Base-by-base conservation (phyloP, 768 basidiomycete species). In the Lentinus tigrinus region DNA sequence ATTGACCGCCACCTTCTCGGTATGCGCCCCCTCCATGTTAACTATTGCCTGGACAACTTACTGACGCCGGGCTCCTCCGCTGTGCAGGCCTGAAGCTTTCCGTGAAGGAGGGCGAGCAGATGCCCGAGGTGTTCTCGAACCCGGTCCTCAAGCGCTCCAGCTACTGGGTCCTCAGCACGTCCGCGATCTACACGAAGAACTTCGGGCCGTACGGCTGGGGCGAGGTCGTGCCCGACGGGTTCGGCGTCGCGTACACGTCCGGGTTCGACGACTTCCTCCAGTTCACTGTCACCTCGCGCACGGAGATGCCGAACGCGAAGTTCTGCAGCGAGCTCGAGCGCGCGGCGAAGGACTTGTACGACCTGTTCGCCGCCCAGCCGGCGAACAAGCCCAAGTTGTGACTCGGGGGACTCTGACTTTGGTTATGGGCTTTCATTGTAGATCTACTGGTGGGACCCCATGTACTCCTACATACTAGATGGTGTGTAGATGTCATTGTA, bases 201-300 rank as follows among this genome's bases (percentile, higher is more conserved):
- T 85, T 98, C 67, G 81, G 79, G 37, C 85, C 81, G 21, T 94
- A 97, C 72, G 95, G 95, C 14, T 98, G 95, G 95, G 95, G 95
- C 48, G 91, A 93, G 81, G 91, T 98, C 44, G 93, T 96, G 24
- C 87, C 91, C 1, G 88, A 97, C 63, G 95, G 95, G 1, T 98
- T 95, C 68, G 95, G 95, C 31, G 88, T 98, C 28, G 89, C 93
- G 13, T 98, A 98, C 69, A 87, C 93, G 83, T 95, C 95, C n/a
- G 91, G 91, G 14, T 61, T 58, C 36, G 56, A 56, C 56, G 89
- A 94, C 72, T 84, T 81, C 61, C 75, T 98, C 40, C 88, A 91
- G 65, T 97, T 87, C 72, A 94, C 92, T 26, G 77, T 96, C 68
- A 96, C 94, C 6, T 95, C 93, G 6, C 81, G 91, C 55, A 89